phyloP scores from a whole-genome alignment of 495 filamentous ascomycete species.

The Opeltia flavorubescens region DNA sequence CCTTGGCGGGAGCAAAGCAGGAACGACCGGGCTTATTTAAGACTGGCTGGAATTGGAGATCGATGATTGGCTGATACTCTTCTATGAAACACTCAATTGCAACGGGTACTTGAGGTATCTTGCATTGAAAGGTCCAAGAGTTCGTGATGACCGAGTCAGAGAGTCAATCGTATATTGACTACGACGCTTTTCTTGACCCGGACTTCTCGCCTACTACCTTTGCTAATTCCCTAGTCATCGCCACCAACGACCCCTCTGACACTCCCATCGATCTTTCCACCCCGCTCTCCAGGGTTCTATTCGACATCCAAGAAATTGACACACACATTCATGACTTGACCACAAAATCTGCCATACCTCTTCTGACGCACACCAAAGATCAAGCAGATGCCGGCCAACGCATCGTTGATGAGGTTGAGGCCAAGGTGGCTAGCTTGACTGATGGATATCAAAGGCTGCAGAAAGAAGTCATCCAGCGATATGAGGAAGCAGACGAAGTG shows the following conservation, averaged over 20 bases:
- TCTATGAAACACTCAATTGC: background rate
- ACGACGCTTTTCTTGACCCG: slow-evolving; percentile 79
- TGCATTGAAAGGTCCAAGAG: too few relatives aligned
- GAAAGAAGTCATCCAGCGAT: slow-evolving; percentile 67
- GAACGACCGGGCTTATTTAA: background rate
- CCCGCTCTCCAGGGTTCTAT: slow-evolving; percentile 83
- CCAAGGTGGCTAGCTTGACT: slow-evolving; percentile 63
- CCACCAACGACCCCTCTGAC: slow-evolving; percentile 85
- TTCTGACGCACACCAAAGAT: slow-evolving; percentile 63
- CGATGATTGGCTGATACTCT: background rate
- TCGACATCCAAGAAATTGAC: slow-evolving; percentile 94
- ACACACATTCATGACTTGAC: slow-evolving; percentile 86
- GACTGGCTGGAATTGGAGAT: background rate
- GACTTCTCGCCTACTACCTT: slow-evolving; percentile 66
- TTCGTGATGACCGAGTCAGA: background rate
- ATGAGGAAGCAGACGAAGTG: slow-evolving; percentile 69
- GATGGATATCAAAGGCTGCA: slow-evolving; percentile 72
- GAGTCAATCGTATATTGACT: slow-evolving; percentile 80
- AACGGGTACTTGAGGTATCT: too few relatives aligned
- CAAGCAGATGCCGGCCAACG: slow-evolving; percentile 52
- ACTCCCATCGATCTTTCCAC: slow-evolving; percentile 85
- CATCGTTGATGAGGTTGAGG: slow-evolving; percentile 57
- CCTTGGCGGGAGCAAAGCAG: background rate
- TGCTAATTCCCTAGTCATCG: slow-evolving; percentile 74
- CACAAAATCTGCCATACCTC: slow-evolving; percentile 65